Evolutionary conservation across 2,329 filamentous ascomycete species (phyloP).

Genomic region (Venturia pyrina): DNA sequence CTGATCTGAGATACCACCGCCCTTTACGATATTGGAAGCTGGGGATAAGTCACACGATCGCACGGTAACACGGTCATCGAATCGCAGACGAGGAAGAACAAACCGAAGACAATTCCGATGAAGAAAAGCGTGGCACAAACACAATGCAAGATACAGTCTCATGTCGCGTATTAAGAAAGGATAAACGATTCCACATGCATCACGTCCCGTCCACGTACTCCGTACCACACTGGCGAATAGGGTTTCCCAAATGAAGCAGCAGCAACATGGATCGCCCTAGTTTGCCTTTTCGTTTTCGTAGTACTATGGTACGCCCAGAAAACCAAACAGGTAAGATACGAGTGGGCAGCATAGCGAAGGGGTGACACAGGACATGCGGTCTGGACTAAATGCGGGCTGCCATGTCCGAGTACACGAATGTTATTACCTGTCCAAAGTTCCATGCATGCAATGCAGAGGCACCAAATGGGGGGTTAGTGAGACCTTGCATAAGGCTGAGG

Average conservation of each 20-base stretch:
- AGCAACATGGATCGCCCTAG: not conserved
- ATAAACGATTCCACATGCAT: not conserved
- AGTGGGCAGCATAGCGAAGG: no score
- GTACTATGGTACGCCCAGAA: not conserved
- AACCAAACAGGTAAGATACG: no score
- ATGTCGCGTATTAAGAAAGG: not conserved
- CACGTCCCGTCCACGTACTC: no score
- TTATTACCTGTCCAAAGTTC: no score
- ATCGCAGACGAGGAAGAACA: no score
- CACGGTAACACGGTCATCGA: not conserved
- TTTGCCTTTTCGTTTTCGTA: no score
- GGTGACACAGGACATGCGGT: no score
- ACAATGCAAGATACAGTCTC: no score
- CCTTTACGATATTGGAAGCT: not conserved
- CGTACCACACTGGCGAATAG: no score
- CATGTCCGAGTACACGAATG: not conserved
- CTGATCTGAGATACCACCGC: not conserved
- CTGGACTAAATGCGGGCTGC: not conserved
- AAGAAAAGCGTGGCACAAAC: no score
- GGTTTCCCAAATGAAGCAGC: not conserved
- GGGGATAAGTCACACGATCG: not conserved
- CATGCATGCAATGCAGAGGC: not conserved
- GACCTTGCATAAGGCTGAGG: not conserved
- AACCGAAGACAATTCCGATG: no score
- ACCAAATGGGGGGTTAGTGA: not conserved